Evolutionary conservation across 305 asterid genomes (phyloP).

Genomic region (Salvia sclarea): DNA sequence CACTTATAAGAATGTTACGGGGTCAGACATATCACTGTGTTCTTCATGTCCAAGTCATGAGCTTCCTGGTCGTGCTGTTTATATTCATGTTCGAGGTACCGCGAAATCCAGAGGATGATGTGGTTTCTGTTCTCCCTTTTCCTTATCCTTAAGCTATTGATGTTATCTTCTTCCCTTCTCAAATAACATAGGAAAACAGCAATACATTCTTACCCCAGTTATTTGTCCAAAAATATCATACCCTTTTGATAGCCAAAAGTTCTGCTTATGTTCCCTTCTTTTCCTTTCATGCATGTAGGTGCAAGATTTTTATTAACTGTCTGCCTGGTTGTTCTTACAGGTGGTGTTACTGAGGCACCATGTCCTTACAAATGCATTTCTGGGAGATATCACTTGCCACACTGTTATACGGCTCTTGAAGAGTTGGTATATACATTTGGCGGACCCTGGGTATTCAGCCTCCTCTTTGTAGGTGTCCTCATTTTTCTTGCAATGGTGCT

Average conservation of each 20-base stretch:
- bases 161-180: not conserved
- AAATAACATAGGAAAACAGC: not conserved
- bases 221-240: not conserved
- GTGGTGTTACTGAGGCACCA: slow-evolving; percentile 76
- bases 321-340: slow-evolving; percentile 42
- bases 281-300: slow-evolving; percentile 18
- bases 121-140: slow-evolving; percentile 2
- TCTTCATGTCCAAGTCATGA: slow-evolving; percentile 59
- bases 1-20: slow-evolving; percentile 77
- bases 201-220: slow-evolving; percentile 10
- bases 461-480: slow-evolving; percentile 68
- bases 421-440: slow-evolving; percentile 85
- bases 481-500: slow-evolving; percentile 75
- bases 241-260: slow-evolving; percentile 12
- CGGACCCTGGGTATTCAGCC: slow-evolving; percentile 83
- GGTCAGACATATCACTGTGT: slow-evolving; percentile 69
- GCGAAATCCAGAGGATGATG: slow-evolving; percentile 12
- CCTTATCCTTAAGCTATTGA: not conserved
- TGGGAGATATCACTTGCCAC: slow-evolving; percentile 76
- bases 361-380: slow-evolving; percentile 83
- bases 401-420: slow-evolving; percentile 82
- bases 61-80: slow-evolving; percentile 74
- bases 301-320: slow-evolving; percentile 9
- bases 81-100: slow-evolving; percentile 68
- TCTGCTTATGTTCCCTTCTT: slow-evolving; percentile 1